Evolutionary conservation across 352 stramenopile genomes (phyloP), one percentile per base, ranked within the genome.

Genomic region (Discostella stelligera): DNA sequence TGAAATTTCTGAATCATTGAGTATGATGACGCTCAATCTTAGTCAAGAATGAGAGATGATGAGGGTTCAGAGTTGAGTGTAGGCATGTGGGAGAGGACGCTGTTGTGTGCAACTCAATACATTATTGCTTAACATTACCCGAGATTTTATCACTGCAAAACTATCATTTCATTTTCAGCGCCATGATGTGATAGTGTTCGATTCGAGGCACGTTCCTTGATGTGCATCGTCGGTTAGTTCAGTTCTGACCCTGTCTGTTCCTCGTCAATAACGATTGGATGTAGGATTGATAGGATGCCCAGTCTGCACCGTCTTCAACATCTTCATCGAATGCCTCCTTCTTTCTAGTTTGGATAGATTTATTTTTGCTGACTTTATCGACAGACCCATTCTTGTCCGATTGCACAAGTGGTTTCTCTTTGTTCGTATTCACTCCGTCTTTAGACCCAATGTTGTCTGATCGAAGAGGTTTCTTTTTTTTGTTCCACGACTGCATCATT

Each of bases 21-120:
- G 68, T 53, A 82, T 82, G 74, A 82, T 82, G 74, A 82, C 68
- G 18, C 67, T 82, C 20, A 82, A 78, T 60, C 59, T 78, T 13
- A 37, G 53, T 60, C 53, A 80, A 48, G 65, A 80, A 41, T 66
- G 58, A 65, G 2, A 16, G 30, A 21, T 16, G 52, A n/a, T 39
- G 21, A 18, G 52, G 21, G 7, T n/a, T n/a, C n/a, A n/a, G n/a
- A n/a, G 50, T 25, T 32, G 50, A 9, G n/a, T 32, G 37, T 14
- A 14, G 37, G 37, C 13, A 10, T 44, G 37, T 44, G 37, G 7
- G 7, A 44, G 37, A 14, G 37, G 11, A 44, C 37, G 37, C 4
- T 14, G 37, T 1, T 44, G 37, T 14, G 7, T 44, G 37, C 11
- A 14, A 44, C 2, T 44, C 37, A 8, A 44, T 8, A 32, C 27